These are phyloP conservation scores for Pseudevernia furfuracea DNA, from an alignment of 495 filamentous ascomycete species.

Conservation along the genomic window DNA sequence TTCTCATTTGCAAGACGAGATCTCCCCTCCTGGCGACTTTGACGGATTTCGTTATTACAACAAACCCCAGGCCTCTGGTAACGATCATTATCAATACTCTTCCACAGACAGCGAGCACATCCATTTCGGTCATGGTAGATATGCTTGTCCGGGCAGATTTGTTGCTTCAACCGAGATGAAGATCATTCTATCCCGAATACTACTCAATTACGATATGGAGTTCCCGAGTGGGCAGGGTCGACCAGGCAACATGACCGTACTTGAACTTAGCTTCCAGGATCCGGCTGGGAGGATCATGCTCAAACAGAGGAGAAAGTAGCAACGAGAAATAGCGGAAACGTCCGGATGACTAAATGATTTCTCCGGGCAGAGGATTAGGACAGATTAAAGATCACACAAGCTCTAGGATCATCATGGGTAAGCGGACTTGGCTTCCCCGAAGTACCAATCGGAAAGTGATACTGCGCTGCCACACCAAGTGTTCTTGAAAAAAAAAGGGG, in stretches of 20 bases:
- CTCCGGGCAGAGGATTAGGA: neutral
- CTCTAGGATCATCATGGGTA: too few relatives aligned
- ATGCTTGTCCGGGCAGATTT: constrained; percentile 50
- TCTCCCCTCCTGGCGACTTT: constrained; percentile 38
- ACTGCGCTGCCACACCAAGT: too few relatives aligned
- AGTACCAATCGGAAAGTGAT: neutral
- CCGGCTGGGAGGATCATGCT: constrained; percentile 7
- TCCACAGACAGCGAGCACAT: constrained; percentile 38
- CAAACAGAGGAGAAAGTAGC: neutral
- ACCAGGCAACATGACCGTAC: constrained; percentile 2
- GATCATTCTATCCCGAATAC: constrained; percentile 45
- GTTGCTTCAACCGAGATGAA: constrained; percentile 50
- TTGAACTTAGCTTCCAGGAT: constrained; percentile 27
- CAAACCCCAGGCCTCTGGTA: constrained; percentile 33
- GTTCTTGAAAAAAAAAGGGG: too few relatives aligned
- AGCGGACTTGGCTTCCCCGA: neutral
- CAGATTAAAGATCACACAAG: neutral
- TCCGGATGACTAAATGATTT: neutral
- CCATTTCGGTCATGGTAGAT: constrained; percentile 45
- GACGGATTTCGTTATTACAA: constrained; percentile 48
- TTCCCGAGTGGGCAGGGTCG: constrained; percentile 24
- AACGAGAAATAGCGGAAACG: neutral
- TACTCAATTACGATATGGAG: constrained; percentile 51
- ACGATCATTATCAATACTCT: constrained; percentile 37
- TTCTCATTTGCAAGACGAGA: constrained; percentile 1